phyloP scores from a whole-genome alignment of 1,284 basidiomycete genomes.

The Peniophora sp. region DNA sequence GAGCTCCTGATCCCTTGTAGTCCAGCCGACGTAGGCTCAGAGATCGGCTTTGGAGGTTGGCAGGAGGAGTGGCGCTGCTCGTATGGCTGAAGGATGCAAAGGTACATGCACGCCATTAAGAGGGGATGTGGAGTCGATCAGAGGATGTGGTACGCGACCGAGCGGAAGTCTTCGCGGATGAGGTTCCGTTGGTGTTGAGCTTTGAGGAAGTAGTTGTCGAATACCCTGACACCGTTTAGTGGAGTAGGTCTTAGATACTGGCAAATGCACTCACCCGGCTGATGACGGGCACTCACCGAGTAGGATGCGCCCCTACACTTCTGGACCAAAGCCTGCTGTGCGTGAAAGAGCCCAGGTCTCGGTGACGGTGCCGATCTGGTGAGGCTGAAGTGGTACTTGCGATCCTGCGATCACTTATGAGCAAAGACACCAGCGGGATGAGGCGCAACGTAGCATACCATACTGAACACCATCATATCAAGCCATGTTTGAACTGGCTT shows the following conservation, averaged over 20 bases:
- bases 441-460: conserved; percentile 40
- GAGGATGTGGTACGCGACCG: conserved; percentile 43
- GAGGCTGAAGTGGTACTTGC: not conserved
- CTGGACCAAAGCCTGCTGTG: conserved; percentile 68
- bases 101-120: conserved; percentile 64
- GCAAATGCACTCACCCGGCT: conserved; percentile 61
- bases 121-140: conserved; percentile 13
- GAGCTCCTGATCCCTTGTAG: too few relatives aligned
- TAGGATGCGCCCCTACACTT: conserved; percentile 85
- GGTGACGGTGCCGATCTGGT: conserved; percentile 22
- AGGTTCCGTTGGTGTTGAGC: conserved; percentile 58
- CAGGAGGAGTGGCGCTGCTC: conserved; percentile 59
- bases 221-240: conserved; percentile 51
- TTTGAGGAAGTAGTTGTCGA: conserved; percentile 94
- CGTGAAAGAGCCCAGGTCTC: conserved; percentile 54
- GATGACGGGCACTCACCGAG: conserved; percentile 89
- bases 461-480: conserved; percentile 83
- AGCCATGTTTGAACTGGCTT: conserved; percentile 90
- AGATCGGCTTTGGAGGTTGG: too few relatives aligned
- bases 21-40: too few relatives aligned
- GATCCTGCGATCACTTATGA: not conserved
- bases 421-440: not conserved
- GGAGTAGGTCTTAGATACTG: not conserved
- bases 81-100: conserved; percentile 81
- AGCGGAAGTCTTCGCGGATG: conserved; percentile 70